A percentile compares a stretch with the other conserved stretches of the same genome.
Conservation (phyloP, 257 asterid species). For the Solanum sejunctum region DNA sequence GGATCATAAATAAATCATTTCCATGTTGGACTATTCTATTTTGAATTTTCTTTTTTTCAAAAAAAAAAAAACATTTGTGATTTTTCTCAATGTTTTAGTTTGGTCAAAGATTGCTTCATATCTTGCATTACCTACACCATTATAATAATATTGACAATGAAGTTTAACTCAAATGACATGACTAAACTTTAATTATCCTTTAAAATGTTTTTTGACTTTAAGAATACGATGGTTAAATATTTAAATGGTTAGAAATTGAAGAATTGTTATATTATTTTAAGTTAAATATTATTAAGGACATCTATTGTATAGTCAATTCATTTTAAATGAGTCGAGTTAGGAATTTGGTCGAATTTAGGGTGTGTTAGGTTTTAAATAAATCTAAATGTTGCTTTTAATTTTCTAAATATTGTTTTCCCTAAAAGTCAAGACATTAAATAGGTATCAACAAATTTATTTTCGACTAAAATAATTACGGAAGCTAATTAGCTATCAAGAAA, state of each 20-base stretch:
- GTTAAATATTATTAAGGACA: not conserved
- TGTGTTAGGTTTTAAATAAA: not conserved
- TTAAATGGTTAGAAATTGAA: not conserved
- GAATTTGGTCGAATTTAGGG: not conserved
- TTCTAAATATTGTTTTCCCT: not conserved
- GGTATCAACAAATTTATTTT: not conserved
- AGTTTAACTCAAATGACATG: not conserved
- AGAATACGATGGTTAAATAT: not conserved
- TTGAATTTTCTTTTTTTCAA: not conserved
- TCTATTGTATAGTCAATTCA: not conserved
- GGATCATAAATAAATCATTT: not conserved
- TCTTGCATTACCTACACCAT: not conserved
- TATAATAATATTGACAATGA: not conserved
- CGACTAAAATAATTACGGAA: not conserved
- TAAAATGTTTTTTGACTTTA: not conserved
- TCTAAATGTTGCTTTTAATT: not conserved
- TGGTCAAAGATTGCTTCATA: not conserved
- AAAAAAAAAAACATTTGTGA: not conserved
- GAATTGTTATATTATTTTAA: not conserved
- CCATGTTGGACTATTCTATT: not conserved
- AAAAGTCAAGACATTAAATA: not conserved
- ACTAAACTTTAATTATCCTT: not conserved
- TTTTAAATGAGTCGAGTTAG: not conserved
- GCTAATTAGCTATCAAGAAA: not conserved
- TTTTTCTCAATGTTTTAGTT: not conserved